Evolutionary conservation across 2,329 filamentous ascomycete species (phyloP).

Genomic region (Aspergillus pseudoglaucus): DNA sequence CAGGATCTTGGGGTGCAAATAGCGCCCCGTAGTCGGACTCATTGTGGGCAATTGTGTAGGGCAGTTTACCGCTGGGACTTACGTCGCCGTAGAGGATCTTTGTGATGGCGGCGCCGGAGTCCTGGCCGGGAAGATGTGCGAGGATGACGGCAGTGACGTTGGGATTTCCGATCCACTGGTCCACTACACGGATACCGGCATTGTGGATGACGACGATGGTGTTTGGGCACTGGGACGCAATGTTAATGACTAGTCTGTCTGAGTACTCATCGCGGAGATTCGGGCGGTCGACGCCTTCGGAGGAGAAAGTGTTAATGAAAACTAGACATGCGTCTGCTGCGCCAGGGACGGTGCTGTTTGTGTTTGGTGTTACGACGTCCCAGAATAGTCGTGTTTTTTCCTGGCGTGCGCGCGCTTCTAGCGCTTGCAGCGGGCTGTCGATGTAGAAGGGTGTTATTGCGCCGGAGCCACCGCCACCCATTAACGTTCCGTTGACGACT

Average conservation of each 20-base stretch:
- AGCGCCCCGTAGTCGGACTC: constrained; percentile 49
- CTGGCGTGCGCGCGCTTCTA: background rate
- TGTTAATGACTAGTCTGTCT: constrained; percentile 53
- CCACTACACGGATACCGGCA: constrained; percentile 68
- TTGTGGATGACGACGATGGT: constrained; percentile 89
- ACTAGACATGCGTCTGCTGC: constrained; percentile 13
- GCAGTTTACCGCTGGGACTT: constrained; percentile 54
- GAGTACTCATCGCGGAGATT: constrained; percentile 16
- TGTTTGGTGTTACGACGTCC: background rate
- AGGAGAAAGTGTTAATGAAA: constrained; percentile 19
- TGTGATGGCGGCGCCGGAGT: constrained; percentile 65
- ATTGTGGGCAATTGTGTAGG: constrained; percentile 50
- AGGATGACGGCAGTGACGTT: constrained; percentile 68
- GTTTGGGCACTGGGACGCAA: constrained; percentile 70
- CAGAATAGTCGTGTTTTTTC: background rate
- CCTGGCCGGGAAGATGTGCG: constrained; percentile 65
- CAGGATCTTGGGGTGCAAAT: constrained; percentile 44
- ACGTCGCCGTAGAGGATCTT: constrained; percentile 63
- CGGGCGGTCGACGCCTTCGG: constrained; percentile 12
- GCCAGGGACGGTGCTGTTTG: background rate
- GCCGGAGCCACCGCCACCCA: background rate
- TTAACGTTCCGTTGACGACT: background rate
- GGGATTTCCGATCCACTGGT: constrained; percentile 51
- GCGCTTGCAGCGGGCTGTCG: background rate
- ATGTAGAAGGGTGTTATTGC: background rate